phyloP scores from a whole-genome alignment of 192 early-diverging fungal genomes.

The Backusella luteola region DNA sequence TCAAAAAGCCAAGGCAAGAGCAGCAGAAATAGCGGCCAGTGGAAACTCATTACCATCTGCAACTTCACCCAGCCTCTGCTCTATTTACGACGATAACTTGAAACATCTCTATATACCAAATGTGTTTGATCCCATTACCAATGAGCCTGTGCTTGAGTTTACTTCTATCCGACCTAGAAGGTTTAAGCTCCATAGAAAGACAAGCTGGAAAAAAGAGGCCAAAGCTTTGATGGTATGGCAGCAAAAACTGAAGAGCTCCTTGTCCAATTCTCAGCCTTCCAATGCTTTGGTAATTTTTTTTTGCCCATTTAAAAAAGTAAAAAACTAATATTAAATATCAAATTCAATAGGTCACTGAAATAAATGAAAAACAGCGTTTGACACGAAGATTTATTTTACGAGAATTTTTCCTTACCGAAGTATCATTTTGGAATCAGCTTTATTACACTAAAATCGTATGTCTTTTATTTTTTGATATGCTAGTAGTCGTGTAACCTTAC shows the following conservation, averaged over 20 bases:
- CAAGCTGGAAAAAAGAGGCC: conserved; percentile 8
- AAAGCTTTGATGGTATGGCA: conserved; percentile 19
- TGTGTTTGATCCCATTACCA: neutral
- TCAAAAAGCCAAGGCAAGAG: conserved; percentile 5
- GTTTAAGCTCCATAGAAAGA: neutral
- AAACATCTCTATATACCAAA: conserved; percentile 11
- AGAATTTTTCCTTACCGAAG: conserved; percentile 29
- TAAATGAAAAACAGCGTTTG: neutral
- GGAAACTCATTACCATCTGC: neutral
- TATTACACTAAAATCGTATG: conserved; percentile 33
- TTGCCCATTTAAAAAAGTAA: neutral
- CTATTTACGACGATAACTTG: neutral
- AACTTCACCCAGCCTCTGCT: neutral
- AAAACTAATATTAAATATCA: neutral
- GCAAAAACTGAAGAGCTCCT: neutral
- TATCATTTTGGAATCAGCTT: conserved; percentile 42
- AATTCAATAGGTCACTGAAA: conserved; percentile 7
- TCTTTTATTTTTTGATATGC: neutral
- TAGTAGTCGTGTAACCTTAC: neutral
- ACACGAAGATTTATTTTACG: conserved; percentile 26
- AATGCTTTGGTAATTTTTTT: neutral
- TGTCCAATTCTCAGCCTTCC: neutral
- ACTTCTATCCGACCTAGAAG: conserved; percentile 6
- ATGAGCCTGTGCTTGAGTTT: neutral
- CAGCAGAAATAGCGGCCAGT: neutral